These are phyloP conservation scores for Rhizopogon rudus DNA, from an alignment of 768 basidiomycete genomes.

Conservation along the genomic window DNA sequence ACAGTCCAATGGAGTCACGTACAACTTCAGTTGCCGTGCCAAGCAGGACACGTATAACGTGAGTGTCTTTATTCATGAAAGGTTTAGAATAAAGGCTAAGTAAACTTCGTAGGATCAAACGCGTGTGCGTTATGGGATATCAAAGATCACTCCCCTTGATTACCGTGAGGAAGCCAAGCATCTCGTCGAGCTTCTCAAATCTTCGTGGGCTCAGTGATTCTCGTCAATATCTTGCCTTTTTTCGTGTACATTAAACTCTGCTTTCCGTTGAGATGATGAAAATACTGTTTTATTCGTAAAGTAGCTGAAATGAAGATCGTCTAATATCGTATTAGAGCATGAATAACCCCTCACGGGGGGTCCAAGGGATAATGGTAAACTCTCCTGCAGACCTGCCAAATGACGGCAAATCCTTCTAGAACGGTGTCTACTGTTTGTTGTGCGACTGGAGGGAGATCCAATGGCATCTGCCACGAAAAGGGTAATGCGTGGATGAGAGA, in stretches of 20 bases:
- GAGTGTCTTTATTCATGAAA: conserved; percentile 17
- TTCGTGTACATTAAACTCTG: neutral
- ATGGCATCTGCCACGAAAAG: conserved; percentile 26
- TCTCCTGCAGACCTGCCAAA: conserved; percentile 27
- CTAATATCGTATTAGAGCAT: neutral
- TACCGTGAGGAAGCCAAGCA: conserved; percentile 62
- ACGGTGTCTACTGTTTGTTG: conserved; percentile 19
- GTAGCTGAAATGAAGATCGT: neutral
- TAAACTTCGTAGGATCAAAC: conserved; percentile 56
- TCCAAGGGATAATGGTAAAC: conserved; percentile 31
- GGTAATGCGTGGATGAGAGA: conserved; percentile 11
- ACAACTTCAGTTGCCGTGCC: conserved; percentile 82
- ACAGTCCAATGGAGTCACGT: conserved; percentile 62
- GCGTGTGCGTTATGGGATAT: conserved; percentile 80
- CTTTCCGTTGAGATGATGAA: neutral
- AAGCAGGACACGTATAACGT: conserved; percentile 86
- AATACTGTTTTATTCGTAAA: neutral
- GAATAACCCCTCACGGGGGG: conserved; percentile 19
- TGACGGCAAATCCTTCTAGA: conserved; percentile 18
- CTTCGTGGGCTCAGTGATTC: conserved; percentile 45
- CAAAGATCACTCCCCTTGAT: conserved; percentile 58
- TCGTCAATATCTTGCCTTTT: neutral
- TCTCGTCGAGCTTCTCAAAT: conserved; percentile 56
- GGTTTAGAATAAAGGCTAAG: neutral
- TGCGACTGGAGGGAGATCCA: conserved; percentile 21